phyloP scores from a whole-genome alignment of 176 grass and related monocot genomes.

The Oryza coarctata region DNA sequence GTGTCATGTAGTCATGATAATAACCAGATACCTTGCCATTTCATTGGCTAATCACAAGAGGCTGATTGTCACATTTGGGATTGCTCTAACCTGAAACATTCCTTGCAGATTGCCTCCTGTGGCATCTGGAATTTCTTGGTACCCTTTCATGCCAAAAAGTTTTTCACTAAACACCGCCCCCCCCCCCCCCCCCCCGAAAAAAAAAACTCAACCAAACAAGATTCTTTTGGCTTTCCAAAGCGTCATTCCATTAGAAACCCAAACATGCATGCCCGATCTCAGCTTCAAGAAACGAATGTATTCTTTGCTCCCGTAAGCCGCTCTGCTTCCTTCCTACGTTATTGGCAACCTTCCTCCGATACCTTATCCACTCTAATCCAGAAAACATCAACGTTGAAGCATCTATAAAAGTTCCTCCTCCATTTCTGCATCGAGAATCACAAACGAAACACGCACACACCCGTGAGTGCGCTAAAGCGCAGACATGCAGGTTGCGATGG shows the following conservation, averaged over 20 bases:
- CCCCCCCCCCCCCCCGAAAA: too few relatives aligned
- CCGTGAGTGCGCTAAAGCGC: neutral
- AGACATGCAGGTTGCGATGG: neutral
- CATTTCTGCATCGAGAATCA: slow-evolving; percentile 1
- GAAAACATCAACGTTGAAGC: neutral
- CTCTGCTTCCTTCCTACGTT: slow-evolving; percentile 18
- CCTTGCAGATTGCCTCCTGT: neutral
- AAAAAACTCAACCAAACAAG: too few relatives aligned
- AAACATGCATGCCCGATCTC: neutral
- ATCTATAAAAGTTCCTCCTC: slow-evolving; percentile 40
- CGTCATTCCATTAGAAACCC: slow-evolving; percentile 11
- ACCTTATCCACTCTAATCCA: slow-evolving; percentile 14
- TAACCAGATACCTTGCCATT: neutral
- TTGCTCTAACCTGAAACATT: neutral
- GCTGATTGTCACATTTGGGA: neutral
- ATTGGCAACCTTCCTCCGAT: neutral
- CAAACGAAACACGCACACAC: neutral
- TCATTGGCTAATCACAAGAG: neutral
- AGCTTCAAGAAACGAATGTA: slow-evolving; percentile 41
- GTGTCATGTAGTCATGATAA: neutral
- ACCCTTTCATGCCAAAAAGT: neutral
- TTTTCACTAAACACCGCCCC: too few relatives aligned
- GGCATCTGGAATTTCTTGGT: slow-evolving; percentile 10
- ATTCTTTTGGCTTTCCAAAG: too few relatives aligned
- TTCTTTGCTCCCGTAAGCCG: slow-evolving; percentile 11